A percentile compares a stretch with the other conserved stretches of the same genome.
Evolutionary conservation across 345 rosid species (phyloP).

Genomic region (Zanthoxylum bungeanum): DNA sequence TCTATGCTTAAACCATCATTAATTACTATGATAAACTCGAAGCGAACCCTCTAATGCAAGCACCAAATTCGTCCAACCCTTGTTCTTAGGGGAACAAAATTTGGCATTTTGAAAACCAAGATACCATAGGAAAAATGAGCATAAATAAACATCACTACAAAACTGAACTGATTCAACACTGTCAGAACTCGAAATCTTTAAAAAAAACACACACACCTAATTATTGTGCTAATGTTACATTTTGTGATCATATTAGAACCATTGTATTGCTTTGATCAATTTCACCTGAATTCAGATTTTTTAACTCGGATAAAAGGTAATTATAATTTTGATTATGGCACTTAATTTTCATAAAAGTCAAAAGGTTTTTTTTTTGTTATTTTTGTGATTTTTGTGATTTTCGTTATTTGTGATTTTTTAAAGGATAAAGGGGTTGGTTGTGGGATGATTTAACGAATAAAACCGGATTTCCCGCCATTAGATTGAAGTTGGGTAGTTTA

Average conservation of each 20-base stretch:
- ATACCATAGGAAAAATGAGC: constrained; percentile 18
- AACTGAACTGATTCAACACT: constrained; percentile 1
- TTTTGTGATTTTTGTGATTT: neutral
- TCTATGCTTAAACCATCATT: no score
- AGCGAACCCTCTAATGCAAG: no score
- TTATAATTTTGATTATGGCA: neutral
- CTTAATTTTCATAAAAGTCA: neutral
- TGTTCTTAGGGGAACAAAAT: no score
- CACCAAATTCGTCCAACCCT: no score
- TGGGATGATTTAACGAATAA: constrained; percentile 1
- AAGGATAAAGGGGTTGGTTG: neutral
- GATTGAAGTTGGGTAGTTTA: neutral
- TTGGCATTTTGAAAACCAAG: no score
- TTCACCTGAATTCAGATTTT: neutral
- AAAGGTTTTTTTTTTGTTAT: no score
- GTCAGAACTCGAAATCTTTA: neutral
- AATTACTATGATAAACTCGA: no score
- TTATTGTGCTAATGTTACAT: neutral
- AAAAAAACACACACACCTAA: neutral
- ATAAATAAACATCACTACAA: constrained; percentile 13
- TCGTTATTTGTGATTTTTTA: neutral
- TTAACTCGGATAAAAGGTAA: neutral
- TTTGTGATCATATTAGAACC: neutral
- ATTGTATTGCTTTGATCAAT: neutral
- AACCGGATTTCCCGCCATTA: constrained; percentile 15